phyloP scores from a whole-genome alignment of 2,329 filamentous ascomycete species.

The Diplodia intermedia region DNA sequence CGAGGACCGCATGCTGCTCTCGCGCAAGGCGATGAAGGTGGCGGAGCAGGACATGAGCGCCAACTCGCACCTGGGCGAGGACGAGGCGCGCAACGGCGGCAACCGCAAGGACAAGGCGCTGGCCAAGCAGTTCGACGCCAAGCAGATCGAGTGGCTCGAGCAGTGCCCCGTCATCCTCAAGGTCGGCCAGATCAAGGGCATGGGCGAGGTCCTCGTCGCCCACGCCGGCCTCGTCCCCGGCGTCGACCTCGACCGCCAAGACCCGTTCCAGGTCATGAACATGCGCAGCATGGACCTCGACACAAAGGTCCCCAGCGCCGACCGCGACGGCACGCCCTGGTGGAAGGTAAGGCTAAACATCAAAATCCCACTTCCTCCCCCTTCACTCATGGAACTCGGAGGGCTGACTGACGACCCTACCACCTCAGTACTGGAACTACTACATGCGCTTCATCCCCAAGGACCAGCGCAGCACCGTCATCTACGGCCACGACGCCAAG shows the following conservation, averaged over 20 bases:
- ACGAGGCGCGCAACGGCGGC: conserved; percentile 56
- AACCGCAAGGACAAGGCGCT: conserved; percentile 17
- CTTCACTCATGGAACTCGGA: no score
- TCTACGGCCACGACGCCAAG: conserved; percentile 88
- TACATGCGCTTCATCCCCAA: conserved; percentile 45
- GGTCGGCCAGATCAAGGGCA: conserved; percentile 66
- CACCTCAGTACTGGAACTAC: conserved; percentile 57
- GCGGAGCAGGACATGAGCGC: conserved; percentile 43
- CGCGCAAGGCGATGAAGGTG: conserved; percentile 53
- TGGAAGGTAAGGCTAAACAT: conserved; percentile 56
- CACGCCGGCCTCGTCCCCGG: conserved; percentile 87
- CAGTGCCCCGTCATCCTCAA: conserved; percentile 78
- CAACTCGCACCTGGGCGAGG: conserved; percentile 42
- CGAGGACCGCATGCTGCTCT: conserved; percentile 82
- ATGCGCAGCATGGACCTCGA: conserved; percentile 79
- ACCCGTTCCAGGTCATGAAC: conserved; percentile 87
- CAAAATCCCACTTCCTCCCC: no score
- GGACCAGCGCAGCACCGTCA: conserved; percentile 65
- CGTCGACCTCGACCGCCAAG: conserved; percentile 70
- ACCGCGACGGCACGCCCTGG: conserved; percentile 68
- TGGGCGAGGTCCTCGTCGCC: conserved; percentile 74
- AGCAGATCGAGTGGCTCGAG: conserved; percentile 73
- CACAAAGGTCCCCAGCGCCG: conserved; percentile 64
- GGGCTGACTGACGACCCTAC: neutral
- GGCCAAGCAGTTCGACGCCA: conserved; percentile 62